These are phyloP conservation scores for Pelargonium myrrhifolium DNA, from an alignment of 441 rosid genomes.

Conservation along the genomic window DNA sequence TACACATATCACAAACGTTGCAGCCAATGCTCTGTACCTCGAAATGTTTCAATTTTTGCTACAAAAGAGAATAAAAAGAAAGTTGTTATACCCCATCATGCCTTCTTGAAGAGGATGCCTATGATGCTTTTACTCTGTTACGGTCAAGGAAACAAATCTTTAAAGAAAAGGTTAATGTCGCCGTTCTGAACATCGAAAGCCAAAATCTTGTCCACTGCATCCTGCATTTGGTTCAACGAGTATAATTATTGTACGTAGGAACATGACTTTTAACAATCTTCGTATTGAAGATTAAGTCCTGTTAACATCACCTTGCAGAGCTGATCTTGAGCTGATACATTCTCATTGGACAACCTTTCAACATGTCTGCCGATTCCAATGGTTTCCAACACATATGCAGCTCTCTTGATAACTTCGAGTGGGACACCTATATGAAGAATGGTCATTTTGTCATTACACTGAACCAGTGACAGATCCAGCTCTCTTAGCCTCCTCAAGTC, in stretches of 20 bases:
- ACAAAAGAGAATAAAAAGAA: background rate
- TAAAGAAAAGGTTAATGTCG: constrained; percentile 55
- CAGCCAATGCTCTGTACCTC: no score
- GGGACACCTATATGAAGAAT: constrained; percentile 54
- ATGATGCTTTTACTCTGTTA: constrained; percentile 15
- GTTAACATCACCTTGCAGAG: constrained; percentile 48
- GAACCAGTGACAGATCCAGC: background rate
- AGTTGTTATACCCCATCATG: background rate
- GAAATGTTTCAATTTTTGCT: background rate
- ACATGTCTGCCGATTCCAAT: constrained; percentile 40
- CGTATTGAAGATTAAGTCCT: constrained; percentile 4
- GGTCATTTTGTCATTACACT: constrained; percentile 5
- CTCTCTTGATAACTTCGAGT: constrained; percentile 74
- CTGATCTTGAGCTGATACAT: constrained; percentile 57
- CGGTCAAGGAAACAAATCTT: constrained; percentile 40
- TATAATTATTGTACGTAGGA: constrained; percentile 2
- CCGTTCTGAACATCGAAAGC: constrained; percentile 48
- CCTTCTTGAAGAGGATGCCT: constrained; percentile 7
- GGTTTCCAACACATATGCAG: constrained; percentile 53
- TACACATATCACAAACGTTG: no score
- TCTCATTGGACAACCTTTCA: constrained; percentile 48
- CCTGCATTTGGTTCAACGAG: constrained; percentile 35
- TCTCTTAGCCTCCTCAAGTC: no score
- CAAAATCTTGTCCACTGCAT: constrained; percentile 62
- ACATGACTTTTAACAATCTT: constrained; percentile 10